A percentile compares a stretch with the other conserved stretches of the same genome.
Conservation (phyloP, 169 alveolate genomes). For the Blepharisma undulans region DNA sequence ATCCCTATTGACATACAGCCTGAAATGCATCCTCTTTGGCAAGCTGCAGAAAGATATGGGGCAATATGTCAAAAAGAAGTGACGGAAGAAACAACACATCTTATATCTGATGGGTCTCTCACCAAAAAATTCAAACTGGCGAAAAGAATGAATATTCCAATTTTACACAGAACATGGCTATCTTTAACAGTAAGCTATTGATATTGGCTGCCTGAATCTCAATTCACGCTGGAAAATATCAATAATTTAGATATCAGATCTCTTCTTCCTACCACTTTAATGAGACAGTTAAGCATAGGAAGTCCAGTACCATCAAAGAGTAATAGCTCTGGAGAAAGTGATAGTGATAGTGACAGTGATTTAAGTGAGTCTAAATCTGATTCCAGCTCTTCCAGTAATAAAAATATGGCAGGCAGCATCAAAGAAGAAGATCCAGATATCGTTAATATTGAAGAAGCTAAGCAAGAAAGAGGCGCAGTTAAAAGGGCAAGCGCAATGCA, state of each 20-base stretch:
- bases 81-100: slow-evolving; percentile 7
- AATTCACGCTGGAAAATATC: slow-evolving; percentile 12
- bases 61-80: neutral
- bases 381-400: neutral
- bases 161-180: neutral
- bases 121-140: slow-evolving; percentile 20
- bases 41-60: neutral
- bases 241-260: neutral
- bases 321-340: neutral
- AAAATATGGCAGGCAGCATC: neutral
- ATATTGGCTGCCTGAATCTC: neutral
- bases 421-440: neutral
- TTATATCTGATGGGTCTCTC: neutral
- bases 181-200: neutral
- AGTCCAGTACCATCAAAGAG: neutral
- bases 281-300: neutral
- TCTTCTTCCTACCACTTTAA: neutral
- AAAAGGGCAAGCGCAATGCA: neutral
- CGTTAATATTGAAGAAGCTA: neutral
- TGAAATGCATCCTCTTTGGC: neutral
- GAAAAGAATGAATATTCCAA: neutral
- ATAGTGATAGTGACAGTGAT: slow-evolving; percentile 22
- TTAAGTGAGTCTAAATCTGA: neutral
- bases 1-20: neutral
- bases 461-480: neutral